Conservation (phyloP, 345 rosid species). For the Arabis alpina region DNA sequence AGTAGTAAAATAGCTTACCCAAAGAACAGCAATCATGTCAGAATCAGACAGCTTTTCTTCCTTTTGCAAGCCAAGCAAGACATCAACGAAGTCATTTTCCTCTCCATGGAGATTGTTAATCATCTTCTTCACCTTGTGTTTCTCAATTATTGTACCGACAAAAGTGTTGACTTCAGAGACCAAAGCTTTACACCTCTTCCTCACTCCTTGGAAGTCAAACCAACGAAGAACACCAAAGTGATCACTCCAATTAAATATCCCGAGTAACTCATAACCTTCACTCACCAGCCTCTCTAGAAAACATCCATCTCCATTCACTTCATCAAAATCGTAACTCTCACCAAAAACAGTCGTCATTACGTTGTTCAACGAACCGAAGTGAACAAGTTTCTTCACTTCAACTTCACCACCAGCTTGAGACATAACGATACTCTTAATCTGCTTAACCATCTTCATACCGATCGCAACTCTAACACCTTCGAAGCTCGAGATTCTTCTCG, state of each 20-base stretch:
- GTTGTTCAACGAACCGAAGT: constrained; percentile 73
- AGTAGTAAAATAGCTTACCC: constrained; percentile 53
- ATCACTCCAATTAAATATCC: constrained; percentile 83
- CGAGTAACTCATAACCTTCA: constrained; percentile 78
- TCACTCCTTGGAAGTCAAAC: constrained; percentile 79
- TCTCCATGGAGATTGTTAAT: not conserved
- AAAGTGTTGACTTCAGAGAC: constrained; percentile 59
- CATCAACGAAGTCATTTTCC: constrained; percentile 66
- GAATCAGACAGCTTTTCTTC: constrained; percentile 60
- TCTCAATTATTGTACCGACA: constrained; percentile 62
- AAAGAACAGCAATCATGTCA: constrained; percentile 83
- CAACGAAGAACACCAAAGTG: constrained; percentile 72
- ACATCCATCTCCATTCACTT: constrained; percentile 31
- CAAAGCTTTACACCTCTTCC: constrained; percentile 64
- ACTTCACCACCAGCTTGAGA: constrained; percentile 46
- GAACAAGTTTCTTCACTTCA: constrained; percentile 57
- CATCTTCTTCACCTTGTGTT: constrained; percentile 56
- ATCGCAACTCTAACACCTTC: constrained; percentile 53
- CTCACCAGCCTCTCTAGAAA: constrained; percentile 67
- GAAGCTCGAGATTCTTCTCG: constrained; percentile 55
- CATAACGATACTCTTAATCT: constrained; percentile 41
- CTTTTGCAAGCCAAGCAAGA: constrained; percentile 67
- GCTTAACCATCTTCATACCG: constrained; percentile 56
- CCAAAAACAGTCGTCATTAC: constrained; percentile 84
- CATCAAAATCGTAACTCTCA: constrained; percentile 55